Evolutionary conservation across 2,329 filamentous ascomycete species (phyloP).

Genomic region (Microascus cirrosus): DNA sequence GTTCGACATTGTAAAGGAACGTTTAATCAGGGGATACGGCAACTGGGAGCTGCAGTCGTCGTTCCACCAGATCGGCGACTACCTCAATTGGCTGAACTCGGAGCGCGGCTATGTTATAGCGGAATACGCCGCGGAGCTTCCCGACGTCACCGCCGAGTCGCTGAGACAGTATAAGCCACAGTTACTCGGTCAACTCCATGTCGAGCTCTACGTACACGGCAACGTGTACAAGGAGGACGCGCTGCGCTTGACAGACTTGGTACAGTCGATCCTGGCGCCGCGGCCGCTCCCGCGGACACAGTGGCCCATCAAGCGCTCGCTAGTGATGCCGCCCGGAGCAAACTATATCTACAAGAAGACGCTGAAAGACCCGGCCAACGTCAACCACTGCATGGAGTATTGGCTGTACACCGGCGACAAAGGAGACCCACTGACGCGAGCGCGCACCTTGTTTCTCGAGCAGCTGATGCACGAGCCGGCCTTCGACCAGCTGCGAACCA

Average conservation of each 20-base stretch:
- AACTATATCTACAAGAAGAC: conserved; percentile 77
- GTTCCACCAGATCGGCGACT: conserved; percentile 79
- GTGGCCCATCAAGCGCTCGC: conserved; percentile 66
- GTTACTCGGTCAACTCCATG: conserved; percentile 70
- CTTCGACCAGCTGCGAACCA: conserved; percentile 90
- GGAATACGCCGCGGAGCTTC: conserved; percentile 67
- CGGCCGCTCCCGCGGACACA: conserved; percentile 63
- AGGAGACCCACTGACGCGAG: conserved; percentile 57
- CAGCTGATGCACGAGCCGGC: conserved; percentile 89
- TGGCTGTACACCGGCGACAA: conserved; percentile 60
- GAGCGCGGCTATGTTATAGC: conserved; percentile 72
- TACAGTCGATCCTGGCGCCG: conserved; percentile 68
- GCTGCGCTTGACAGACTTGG: conserved; percentile 69
- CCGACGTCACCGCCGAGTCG: conserved; percentile 60
- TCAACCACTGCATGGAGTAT: conserved; percentile 79
- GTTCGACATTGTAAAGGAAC: conserved; percentile 86
- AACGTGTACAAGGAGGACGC: conserved; percentile 94
- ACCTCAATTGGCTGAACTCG: conserved; percentile 66
- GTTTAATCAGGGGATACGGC: conserved; percentile 61
- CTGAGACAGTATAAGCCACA: conserved; percentile 70
- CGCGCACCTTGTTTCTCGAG: conserved; percentile 69
- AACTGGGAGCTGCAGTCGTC: conserved; percentile 86
- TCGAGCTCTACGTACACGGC: conserved; percentile 81
- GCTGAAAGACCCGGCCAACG: conserved; percentile 76
- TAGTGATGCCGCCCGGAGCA: conserved; percentile 66